Evolutionary conservation across 768 basidiomycete species (phyloP), one percentile per base, ranked within the genome.

Genomic region (Phanerochaete carnosa): DNA sequence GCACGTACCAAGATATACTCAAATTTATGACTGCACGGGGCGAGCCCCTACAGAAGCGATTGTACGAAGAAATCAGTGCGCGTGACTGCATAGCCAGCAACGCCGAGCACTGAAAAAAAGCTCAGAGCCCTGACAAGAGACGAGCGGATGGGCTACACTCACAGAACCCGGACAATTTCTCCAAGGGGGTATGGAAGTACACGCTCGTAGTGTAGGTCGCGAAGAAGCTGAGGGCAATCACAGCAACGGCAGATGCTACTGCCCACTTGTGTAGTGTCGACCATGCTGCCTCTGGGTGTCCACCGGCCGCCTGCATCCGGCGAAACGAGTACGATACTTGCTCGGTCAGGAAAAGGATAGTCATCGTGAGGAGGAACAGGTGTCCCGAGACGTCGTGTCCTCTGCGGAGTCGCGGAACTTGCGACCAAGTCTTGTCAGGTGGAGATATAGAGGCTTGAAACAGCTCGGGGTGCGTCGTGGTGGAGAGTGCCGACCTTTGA

Each of bases 351-450:
- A 97, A 90, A 26, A 96, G 77, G 15, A 81, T 76, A 15, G 87
- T 79, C 77, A 96, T 83, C 2, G 89, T 89, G 64, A 98, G 81
- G 62, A 98, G 81, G 77, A 97, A 98, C 30, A 94, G 79, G 69
- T 98, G 96, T 7, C 96, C 96, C 0, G 94, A 95, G 15, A 98
- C 85, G 67, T 98, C 96, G 70, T 97, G 94, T 0, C 96, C 96
- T 45, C 79, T 82, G 56, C 85, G 80, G 63, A 96, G 75, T 29
- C 89, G 76, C 9, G 94, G 92, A 1, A 72, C 66, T 0, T 69
- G 72, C 29, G 69, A 71, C 82, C 82, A 88, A 15, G 75, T 57
- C n/a, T 57, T 78, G 3, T 74, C 71, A 1, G 79, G 77, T 30
- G 76, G 66, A 4, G 72, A 51, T 55, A 81, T 65, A 23, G 75